phyloP scores from a whole-genome alignment of 345 rosid genomes.

The Syzygium aqueum region DNA sequence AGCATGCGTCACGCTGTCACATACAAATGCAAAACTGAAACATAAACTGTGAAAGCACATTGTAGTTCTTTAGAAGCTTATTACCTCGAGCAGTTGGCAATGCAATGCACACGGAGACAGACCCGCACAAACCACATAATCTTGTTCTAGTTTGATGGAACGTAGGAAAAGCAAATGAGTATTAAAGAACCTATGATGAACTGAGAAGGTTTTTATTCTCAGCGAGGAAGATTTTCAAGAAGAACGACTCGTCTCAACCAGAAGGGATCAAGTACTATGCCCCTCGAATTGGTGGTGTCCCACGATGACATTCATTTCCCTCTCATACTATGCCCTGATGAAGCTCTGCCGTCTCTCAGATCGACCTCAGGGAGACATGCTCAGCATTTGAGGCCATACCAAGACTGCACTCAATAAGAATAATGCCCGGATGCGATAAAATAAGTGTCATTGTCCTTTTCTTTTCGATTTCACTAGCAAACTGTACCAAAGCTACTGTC shows the following conservation, averaged over 20 bases:
- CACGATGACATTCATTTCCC: slow-evolving; percentile 4
- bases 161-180: neutral
- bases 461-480: neutral
- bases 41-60: neutral
- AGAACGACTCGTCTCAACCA: neutral
- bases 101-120: neutral
- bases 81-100: neutral
- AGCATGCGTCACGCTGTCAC: neutral
- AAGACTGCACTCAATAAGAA: neutral
- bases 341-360: slow-evolving; percentile 4
- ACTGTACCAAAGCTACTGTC: neutral
- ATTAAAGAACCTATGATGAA: neutral
- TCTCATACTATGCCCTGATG: slow-evolving; percentile 13
- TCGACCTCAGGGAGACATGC: neutral
- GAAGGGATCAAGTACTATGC: neutral
- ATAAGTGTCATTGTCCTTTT: neutral
- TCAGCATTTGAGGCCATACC: neutral
- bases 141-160: neutral
- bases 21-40: neutral
- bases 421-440: neutral
- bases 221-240: neutral
- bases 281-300: slow-evolving; percentile 8
- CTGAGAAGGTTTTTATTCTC: neutral
- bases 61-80: neutral
- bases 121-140: neutral